These are phyloP conservation scores for Cryptosporidium andersoni DNA, from an alignment of 169 alveolate genomes.

Conservation along the genomic window DNA sequence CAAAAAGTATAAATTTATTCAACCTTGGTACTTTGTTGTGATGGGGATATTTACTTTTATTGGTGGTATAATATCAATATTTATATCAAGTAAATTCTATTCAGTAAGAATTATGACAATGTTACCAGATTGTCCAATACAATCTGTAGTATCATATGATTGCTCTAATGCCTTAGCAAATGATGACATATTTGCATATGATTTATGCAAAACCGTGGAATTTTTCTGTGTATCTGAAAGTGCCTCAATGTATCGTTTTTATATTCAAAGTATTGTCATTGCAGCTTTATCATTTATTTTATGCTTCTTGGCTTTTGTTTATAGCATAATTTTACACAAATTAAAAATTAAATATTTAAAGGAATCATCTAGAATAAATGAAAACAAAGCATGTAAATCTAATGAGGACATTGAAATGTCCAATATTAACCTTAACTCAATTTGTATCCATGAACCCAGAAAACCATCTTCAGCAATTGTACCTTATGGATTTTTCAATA, in stretches of 20 bases:
- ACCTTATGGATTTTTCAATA: constrained; percentile 5
- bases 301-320: constrained; percentile 30
- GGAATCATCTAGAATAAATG: constrained; percentile 5
- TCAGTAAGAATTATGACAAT: constrained; percentile 17
- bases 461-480: neutral
- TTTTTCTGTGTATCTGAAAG: constrained; percentile 35
- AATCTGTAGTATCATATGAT: constrained; percentile 60
- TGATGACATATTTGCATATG: constrained; percentile 62
- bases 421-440: neutral
- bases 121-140: constrained; percentile 42
- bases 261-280: constrained; percentile 32
- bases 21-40: constrained; percentile 58
- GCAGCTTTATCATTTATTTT: constrained; percentile 36
- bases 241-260: constrained; percentile 42
- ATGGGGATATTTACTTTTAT: constrained; percentile 37
- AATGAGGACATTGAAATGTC: neutral
- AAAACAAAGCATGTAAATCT: neutral
- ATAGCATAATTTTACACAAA: constrained; percentile 14
- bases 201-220: constrained; percentile 59
- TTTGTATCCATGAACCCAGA: constrained; percentile 4
- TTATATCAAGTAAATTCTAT: constrained; percentile 45
- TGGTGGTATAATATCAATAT: constrained; percentile 57
- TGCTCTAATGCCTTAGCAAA: constrained; percentile 50
- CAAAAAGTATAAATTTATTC: constrained; percentile 59
- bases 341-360: constrained; percentile 40